Conservation (phyloP, 2,329 filamentous ascomycete species). For the Aspergillus nomiae region DNA sequence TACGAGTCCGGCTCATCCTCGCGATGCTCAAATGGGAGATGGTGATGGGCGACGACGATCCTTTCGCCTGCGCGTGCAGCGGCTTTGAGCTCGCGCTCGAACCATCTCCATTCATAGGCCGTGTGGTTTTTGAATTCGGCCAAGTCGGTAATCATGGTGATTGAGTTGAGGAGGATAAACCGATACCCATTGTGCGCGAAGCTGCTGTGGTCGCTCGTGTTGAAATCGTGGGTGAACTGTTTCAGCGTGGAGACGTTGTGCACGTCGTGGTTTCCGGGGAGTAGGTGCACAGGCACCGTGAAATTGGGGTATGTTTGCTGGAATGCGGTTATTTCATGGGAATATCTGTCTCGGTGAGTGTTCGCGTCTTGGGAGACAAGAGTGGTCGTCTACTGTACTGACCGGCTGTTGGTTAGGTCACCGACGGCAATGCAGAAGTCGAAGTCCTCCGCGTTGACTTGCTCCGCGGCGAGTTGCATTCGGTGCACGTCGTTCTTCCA, state of each 20-base stretch:
- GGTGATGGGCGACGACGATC: constrained; percentile 9
- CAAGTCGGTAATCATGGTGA: constrained; percentile 5
- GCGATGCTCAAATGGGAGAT: constrained; percentile 2
- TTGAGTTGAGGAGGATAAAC: constrained; percentile 1
- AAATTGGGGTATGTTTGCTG: background rate
- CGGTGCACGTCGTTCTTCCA: constrained; percentile 4
- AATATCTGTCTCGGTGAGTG: background rate
- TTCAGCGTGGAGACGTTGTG: background rate
- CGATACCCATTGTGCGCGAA: background rate
- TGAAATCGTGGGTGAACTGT: background rate
- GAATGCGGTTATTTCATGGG: background rate
- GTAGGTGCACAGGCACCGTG: background rate
- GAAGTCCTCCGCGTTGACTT: background rate
- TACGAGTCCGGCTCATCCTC: constrained; percentile 3
- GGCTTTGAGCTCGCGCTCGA: background rate
- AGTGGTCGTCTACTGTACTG: background rate
- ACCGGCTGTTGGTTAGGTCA: background rate
- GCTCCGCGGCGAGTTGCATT: constrained; percentile 6
- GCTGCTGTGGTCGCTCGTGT: background rate
- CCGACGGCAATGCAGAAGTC: background rate
- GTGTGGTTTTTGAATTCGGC: constrained; percentile 6
- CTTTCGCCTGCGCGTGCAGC: background rate
- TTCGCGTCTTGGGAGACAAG: background rate
- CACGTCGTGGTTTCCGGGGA: background rate
- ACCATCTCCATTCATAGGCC: constrained; percentile 3